Conservation (phyloP, 2,329 filamentous ascomycete genomes). For the Fusarium nematophilum region DNA sequence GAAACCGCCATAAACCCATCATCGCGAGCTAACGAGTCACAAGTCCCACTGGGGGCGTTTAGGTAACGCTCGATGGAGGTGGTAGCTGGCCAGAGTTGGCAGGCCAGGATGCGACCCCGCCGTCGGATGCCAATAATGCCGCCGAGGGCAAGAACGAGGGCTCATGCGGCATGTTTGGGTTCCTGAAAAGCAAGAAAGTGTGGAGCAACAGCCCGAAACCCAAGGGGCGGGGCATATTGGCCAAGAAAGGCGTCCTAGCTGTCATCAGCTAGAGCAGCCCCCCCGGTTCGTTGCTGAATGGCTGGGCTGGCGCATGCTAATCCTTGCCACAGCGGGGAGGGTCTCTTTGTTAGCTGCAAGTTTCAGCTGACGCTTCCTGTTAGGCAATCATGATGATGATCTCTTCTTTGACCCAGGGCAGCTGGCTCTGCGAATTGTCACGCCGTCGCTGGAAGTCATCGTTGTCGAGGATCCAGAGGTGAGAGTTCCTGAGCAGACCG, state of each 20-base stretch:
- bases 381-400: too few relatives aligned
- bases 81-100: slow-evolving; percentile 93
- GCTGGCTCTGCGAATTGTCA: too few relatives aligned
- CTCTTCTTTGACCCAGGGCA: too few relatives aligned
- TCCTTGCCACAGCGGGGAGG: too few relatives aligned
- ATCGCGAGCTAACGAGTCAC: slow-evolving; percentile 75
- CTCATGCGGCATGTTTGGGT: slow-evolving; percentile 88
- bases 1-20: slow-evolving; percentile 60
- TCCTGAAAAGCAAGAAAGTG: slow-evolving; percentile 89
- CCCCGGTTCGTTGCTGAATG: too few relatives aligned
- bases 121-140: slow-evolving; percentile 70
- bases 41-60: slow-evolving; percentile 84
- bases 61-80: slow-evolving; percentile 89
- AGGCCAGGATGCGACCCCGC: slow-evolving; percentile 81
- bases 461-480: too few relatives aligned
- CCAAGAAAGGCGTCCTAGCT: slow-evolving; percentile 92
- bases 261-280: slow-evolving; percentile 72
- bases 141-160: slow-evolving; percentile 65
- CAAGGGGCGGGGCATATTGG: slow-evolving; percentile 90
- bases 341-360: too few relatives aligned
- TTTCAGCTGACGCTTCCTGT: too few relatives aligned
- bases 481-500: too few relatives aligned
- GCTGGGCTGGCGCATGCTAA: too few relatives aligned
- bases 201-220: slow-evolving; percentile 93
- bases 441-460: too few relatives aligned